Conservation (phyloP, 1,139 yeast genomes). For the Geotrichum histeridarum region DNA sequence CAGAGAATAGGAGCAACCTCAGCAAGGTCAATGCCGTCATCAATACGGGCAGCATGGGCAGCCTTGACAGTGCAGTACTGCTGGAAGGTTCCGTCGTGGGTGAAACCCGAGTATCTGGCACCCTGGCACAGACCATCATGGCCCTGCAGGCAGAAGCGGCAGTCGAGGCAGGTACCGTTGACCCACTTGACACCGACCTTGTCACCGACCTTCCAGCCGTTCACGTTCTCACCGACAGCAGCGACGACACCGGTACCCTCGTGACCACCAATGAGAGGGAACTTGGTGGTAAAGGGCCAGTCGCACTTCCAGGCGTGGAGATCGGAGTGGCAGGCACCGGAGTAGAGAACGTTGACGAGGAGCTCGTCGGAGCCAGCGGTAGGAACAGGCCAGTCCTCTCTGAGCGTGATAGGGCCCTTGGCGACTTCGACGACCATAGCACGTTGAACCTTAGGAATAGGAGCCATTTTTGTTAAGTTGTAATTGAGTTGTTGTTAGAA, state of each 20-base stretch:
- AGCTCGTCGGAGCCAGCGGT: slow-evolving; percentile 28
- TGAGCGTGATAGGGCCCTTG: slow-evolving; percentile 21
- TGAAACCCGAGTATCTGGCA: slow-evolving; percentile 47
- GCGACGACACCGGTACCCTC: slow-evolving; percentile 32
- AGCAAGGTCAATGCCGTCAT: slow-evolving; percentile 60
- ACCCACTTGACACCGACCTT: slow-evolving; percentile 28
- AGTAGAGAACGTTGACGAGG: slow-evolving; percentile 30
- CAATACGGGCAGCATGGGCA: slow-evolving; percentile 68
- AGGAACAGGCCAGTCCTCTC: slow-evolving; percentile 31
- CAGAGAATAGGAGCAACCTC: slow-evolving; percentile 64
- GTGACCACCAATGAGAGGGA: slow-evolving; percentile 27
- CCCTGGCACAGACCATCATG: slow-evolving; percentile 25
- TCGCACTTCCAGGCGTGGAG: slow-evolving; percentile 27
- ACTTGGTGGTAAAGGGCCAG: slow-evolving; percentile 17
- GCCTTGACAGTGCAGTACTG: slow-evolving; percentile 75
- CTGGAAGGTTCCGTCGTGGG: slow-evolving; percentile 72
- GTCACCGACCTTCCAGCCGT: slow-evolving; percentile 25
- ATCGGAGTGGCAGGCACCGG: slow-evolving; percentile 42
- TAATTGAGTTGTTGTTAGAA: not conserved
- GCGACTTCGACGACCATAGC: slow-evolving; percentile 26
- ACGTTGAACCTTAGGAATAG: slow-evolving; percentile 29
- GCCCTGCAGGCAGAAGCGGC: slow-evolving; percentile 24
- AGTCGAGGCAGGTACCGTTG: slow-evolving; percentile 26
- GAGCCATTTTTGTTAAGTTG: slow-evolving; percentile 10
- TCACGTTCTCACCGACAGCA: slow-evolving; percentile 24